phyloP scores from a whole-genome alignment of 108 stramenopile genomes.

The Nitzschia putrida region DNA sequence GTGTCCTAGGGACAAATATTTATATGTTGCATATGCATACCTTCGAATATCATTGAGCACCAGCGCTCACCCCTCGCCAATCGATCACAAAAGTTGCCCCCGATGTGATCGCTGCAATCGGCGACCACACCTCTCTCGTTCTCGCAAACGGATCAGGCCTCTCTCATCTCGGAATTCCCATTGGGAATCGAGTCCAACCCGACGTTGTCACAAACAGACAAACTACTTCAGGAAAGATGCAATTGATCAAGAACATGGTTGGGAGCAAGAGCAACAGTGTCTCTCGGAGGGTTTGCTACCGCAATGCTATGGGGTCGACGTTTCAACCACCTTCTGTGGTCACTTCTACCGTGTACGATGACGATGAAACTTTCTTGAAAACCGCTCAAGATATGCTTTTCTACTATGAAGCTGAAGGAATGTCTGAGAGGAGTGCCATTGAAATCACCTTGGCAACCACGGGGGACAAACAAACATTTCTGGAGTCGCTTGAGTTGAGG shows the following conservation, averaged over 20 bases:
- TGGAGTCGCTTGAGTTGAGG: slow-evolving; percentile 34
- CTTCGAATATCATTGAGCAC: too few species aligned
- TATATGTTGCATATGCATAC: too few species aligned
- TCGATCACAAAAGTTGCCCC: slow-evolving; percentile 9
- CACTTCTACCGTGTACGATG: slow-evolving; percentile 33
- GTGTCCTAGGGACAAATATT: too few species aligned
- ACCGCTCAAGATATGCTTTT: slow-evolving; percentile 29
- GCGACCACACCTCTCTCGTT: slow-evolving; percentile 1
- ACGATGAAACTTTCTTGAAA: slow-evolving; percentile 28
- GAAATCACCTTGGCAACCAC: slow-evolving; percentile 7
- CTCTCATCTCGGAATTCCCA: not conserved
- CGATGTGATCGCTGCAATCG: slow-evolving; percentile 16
- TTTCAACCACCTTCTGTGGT: slow-evolving; percentile 25
- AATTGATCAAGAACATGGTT: slow-evolving; percentile 31
- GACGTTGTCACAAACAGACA: too few species aligned
- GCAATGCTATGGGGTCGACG: not conserved
- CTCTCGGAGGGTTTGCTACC: too few species aligned
- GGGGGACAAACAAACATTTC: slow-evolving; percentile 27
- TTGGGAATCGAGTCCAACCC: not conserved
- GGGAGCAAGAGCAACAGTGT: slow-evolving; percentile 2
- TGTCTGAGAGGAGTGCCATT: slow-evolving; percentile 33
- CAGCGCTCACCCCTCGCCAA: not conserved
- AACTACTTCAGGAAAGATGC: slow-evolving; percentile 7
- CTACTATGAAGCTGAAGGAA: slow-evolving; percentile 17
- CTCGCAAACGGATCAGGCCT: not conserved